Evolutionary conservation across 345 rosid species (phyloP), one percentile per base, ranked within the genome.

Genomic region (Eutrema japonicum): DNA sequence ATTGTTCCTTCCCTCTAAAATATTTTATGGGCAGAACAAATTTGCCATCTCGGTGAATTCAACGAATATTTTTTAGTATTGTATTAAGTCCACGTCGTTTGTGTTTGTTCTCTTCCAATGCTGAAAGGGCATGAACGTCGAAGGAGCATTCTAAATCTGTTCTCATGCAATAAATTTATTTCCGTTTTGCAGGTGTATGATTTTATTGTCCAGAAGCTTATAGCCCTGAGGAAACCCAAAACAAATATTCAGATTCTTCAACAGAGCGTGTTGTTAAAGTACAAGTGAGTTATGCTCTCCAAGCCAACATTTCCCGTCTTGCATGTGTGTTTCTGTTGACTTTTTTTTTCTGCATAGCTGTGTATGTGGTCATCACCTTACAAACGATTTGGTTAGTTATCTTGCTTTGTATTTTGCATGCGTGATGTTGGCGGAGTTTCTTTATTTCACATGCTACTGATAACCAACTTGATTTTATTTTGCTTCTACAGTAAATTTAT

Each of bases 161-260:
- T 50, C 61, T 71, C 12, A 77, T 57, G 68, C 55, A 22, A 11
- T 57, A 45, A 7, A n/a, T 66, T 57, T 52, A 13, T 74, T 55
- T 29, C 10, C 41, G 61, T 76, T 79, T 63, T 77, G 45, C 79
- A 95, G 99, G 94, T 90, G 55, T 95, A 90, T 87, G 99, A 95
- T 62, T 95, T 95, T 83, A 86, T 92, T 66, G 94, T 92, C 77
- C 99, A 92, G 85, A 95, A 95, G 86, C 99, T 95, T 57, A 79
- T 90, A 75, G 97, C 98, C 14, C 73, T 95, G 77, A 92, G 99
- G 78, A 95, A 95, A 82, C 99, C 99, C 48, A 95, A 95, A 87
- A 95, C 99, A 68, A 95, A 95, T 77, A 92, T 95, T 72, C 99
- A 95, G 81, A 92, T 95, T 76, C 95, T 95, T 83, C 99, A 95